Evolutionary conservation across 768 basidiomycete genomes (phyloP).

Genomic region (Collybia mongolica): DNA sequence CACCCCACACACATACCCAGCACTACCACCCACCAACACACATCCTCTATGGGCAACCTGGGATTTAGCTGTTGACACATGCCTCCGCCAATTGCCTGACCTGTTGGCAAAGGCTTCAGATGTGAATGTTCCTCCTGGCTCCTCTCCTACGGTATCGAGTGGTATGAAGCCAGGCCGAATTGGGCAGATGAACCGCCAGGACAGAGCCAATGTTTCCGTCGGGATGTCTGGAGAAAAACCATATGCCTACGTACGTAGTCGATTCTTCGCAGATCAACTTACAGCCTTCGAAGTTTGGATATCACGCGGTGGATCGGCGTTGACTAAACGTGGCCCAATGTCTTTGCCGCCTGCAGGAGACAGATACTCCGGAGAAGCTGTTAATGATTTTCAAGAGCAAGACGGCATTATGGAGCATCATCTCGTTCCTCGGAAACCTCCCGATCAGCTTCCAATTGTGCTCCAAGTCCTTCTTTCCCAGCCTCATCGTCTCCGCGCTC

Average conservation of each 20-base stretch:
- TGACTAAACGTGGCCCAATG: slow-evolving; percentile 74
- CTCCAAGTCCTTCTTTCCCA: slow-evolving; percentile 97
- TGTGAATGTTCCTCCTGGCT: slow-evolving; percentile 12
- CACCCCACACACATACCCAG: slow-evolving; percentile 90
- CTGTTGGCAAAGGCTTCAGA: slow-evolving; percentile 50
- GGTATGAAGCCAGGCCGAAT: slow-evolving; percentile 40
- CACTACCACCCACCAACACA: slow-evolving; percentile 93
- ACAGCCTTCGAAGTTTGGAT: slow-evolving; percentile 99
- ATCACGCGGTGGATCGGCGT: slow-evolving; percentile 84
- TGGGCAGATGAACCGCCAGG: slow-evolving; percentile 26
- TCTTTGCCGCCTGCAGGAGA: slow-evolving; percentile 58
- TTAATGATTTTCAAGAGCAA: slow-evolving; percentile 7
- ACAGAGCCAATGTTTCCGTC: slow-evolving; percentile 15
- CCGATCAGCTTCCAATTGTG: slow-evolving; percentile 96
- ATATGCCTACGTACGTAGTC: slow-evolving; percentile 78
- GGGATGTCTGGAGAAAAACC: slow-evolving; percentile 38
- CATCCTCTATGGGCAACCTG: slow-evolving; percentile 96
- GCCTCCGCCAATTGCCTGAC: slow-evolving; percentile 89
- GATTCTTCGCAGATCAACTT: slow-evolving; percentile 94
- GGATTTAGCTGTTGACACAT: slow-evolving; percentile 96
- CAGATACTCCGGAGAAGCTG: slow-evolving; percentile 18
- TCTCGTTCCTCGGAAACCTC: slow-evolving; percentile 85
- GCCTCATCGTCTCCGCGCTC: slow-evolving; percentile 90
- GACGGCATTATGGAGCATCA: slow-evolving; percentile 32
- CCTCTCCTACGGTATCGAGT: slow-evolving; percentile 24